Percentiles rank a stretch among this genome's conserved stretches.
phyloP scores from a whole-genome alignment of 2,329 filamentous ascomycete genomes.

The Tolypocladium sp. region DNA sequence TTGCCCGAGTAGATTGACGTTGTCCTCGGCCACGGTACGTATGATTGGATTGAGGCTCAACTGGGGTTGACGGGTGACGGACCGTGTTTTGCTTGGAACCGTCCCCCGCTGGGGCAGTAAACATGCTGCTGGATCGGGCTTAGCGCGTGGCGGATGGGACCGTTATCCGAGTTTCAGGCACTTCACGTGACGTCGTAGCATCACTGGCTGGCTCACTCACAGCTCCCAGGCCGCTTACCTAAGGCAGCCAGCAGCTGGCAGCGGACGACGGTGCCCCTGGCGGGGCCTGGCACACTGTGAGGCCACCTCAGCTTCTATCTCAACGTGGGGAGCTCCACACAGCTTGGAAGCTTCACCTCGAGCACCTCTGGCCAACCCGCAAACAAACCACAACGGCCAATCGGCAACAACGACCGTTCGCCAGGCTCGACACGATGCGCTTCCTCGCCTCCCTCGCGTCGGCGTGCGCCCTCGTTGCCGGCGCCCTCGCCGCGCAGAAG shows the following conservation, averaged over 20 bases:
- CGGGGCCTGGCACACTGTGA: slow-evolving; percentile 3
- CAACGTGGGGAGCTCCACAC: slow-evolving; percentile 1
- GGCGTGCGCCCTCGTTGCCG: slow-evolving; percentile 51
- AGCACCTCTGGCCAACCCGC: background rate
- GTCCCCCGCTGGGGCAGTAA: slow-evolving; percentile 13
- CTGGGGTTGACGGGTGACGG: slow-evolving; percentile 1
- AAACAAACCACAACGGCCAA: background rate
- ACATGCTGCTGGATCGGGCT: slow-evolving; percentile 17
- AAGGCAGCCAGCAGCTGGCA: background rate
- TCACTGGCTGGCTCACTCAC: background rate
- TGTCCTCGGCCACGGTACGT: background rate
- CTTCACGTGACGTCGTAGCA: slow-evolving; percentile 1
- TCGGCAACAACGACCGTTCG: slow-evolving; percentile 3
- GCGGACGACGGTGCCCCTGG: background rate
- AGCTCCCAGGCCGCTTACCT: no score
- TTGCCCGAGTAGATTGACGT: background rate
- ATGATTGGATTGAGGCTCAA: background rate
- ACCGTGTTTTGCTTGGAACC: slow-evolving; percentile 15
- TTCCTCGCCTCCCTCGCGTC: slow-evolving; percentile 55
- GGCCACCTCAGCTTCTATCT: slow-evolving; percentile 25
- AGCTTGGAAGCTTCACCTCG: background rate
- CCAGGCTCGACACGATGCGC: slow-evolving; percentile 49
- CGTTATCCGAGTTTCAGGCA: background rate
- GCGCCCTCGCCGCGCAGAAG: slow-evolving; percentile 56
- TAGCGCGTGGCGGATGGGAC: slow-evolving; percentile 7